Evolutionary conservation across 2,329 filamentous ascomycete genomes (phyloP).

Genomic region (Fusarium cicatricum): DNA sequence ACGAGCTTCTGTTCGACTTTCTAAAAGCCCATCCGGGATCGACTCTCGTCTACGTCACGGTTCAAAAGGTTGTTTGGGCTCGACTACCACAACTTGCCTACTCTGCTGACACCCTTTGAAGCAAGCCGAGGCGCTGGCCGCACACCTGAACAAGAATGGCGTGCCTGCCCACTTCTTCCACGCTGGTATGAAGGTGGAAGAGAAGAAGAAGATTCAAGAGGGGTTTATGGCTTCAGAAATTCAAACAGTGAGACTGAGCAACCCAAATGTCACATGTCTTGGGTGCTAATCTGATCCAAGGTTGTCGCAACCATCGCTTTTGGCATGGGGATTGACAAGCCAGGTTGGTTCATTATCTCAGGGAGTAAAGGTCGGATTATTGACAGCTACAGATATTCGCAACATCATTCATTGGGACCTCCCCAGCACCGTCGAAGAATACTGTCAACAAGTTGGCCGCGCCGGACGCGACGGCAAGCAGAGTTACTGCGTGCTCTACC

Average conservation of each 20-base stretch:
- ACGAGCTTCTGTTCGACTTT: conserved; percentile 56
- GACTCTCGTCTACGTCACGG: conserved; percentile 68
- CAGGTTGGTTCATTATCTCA: conserved; percentile 23
- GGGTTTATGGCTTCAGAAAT: conserved; percentile 58
- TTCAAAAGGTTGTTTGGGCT: conserved; percentile 53
- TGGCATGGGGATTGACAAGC: conserved; percentile 68
- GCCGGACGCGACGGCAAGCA: conserved; percentile 61
- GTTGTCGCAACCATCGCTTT: conserved; percentile 64
- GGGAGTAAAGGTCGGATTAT: background rate
- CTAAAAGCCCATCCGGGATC: conserved; percentile 60
- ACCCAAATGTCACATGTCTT: rapidly evolving
- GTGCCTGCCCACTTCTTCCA: conserved; percentile 59
- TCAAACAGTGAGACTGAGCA: conserved; percentile 41
- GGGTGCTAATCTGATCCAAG: conserved; percentile 11
- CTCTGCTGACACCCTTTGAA: conserved; percentile 20
- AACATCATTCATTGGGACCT: conserved; percentile 63
- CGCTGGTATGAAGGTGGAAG: conserved; percentile 56
- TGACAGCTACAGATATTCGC: conserved; percentile 53
- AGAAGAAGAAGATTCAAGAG: conserved; percentile 59
- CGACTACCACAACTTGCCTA: too few relatives aligned
- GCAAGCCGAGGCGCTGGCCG: conserved; percentile 57
- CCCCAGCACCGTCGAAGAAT: conserved; percentile 62
- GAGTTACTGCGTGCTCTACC: conserved; percentile 65
- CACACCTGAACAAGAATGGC: conserved; percentile 45
- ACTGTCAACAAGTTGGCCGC: conserved; percentile 65